Base-by-base conservation (phyloP, 2,329 filamentous ascomycete genomes). In the Myriosclerotinia scirpicola region DNA sequence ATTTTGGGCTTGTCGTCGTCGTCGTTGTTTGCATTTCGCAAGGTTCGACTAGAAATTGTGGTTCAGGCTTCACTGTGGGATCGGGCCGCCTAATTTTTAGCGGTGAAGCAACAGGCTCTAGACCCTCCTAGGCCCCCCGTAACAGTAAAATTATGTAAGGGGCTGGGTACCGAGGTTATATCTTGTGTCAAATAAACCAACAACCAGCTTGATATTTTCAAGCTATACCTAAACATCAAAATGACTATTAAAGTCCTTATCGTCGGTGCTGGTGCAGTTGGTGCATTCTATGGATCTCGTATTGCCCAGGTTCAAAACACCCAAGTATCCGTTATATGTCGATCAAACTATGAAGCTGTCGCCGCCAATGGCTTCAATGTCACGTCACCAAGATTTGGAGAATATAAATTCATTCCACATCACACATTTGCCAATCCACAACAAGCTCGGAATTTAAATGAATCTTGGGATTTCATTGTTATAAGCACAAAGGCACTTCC, bases 281-380 rank as follows among this genome's bases (percentile, higher is more conserved):
- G 89, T 65, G 89, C 87, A 65, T 91, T 91, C 79, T 91, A 90
- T 73, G 88, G 87, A 56, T 90, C 88, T 8, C 82, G 89, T 30
- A 81, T 91, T 20, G 87, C 90, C 71, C 80, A 85, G 71, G 84
- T 85, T 78, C 61, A 71, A 54, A 61, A 64, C 65, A 79, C 87
- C 52, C 80, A 84, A 67, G 86, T 90, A 60, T 91, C 89, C 6
- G 85, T 91, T 54, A 86, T 91, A 64, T 91, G 89, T 70, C 85
- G 90, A 59, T 91, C 89, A 52, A 92, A 92, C 79, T 92, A 90
- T 80, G 77, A 80, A 34, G 84, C 84, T 44, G 87, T 92, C 55
- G 81, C 83, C 64, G 77, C 79, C 12, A 78, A 82, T 34, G 90
- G 90, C 56, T 89, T 92, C 74, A 78, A 80, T 40, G 79, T 93